A percentile compares a stretch with the other conserved stretches of the same genome.
These are phyloP conservation scores for Stagonosporopsis tanaceti DNA, from an alignment of 2,329 filamentous ascomycete species.

Conservation along the genomic window DNA sequence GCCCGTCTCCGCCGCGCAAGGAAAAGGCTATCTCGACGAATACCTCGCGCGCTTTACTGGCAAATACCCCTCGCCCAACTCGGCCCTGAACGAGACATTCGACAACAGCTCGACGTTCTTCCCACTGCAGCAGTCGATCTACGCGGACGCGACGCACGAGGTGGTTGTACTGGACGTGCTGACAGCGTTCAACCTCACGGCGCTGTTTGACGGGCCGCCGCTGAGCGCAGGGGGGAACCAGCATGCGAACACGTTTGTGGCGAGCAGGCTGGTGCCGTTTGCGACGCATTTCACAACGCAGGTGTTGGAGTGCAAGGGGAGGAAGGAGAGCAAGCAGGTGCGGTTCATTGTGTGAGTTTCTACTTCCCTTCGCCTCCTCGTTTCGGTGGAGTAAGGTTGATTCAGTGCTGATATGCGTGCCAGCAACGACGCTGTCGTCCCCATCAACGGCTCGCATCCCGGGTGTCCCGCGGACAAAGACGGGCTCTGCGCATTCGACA, in stretches of 20 bases:
- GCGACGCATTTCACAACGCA: slow-evolving; percentile 44
- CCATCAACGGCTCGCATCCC: slow-evolving; percentile 32
- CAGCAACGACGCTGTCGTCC: slow-evolving; percentile 42
- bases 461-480: slow-evolving; percentile 33
- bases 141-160: slow-evolving; percentile 54
- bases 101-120: slow-evolving; percentile 55
- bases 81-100: slow-evolving; percentile 40
- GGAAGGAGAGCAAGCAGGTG: slow-evolving; percentile 37
- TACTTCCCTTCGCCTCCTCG: too few relatives aligned
- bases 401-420: background rate
- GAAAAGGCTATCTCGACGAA: slow-evolving; percentile 43
- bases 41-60: slow-evolving; percentile 42
- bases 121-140: slow-evolving; percentile 55
- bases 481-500: slow-evolving; percentile 41
- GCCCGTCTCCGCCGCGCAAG: slow-evolving; percentile 42
- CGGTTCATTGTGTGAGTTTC: slow-evolving; percentile 39
- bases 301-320: slow-evolving; percentile 34
- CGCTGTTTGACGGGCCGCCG: slow-evolving; percentile 38
- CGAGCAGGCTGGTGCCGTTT: slow-evolving; percentile 41
- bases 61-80: slow-evolving; percentile 29
- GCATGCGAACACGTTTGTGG: slow-evolving; percentile 36
- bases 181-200: slow-evolving; percentile 42
- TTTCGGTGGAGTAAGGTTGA: too few relatives aligned
- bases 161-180: slow-evolving; percentile 47
- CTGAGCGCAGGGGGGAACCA: slow-evolving; percentile 29